A percentile compares a stretch with the other conserved stretches of the same genome.
These are phyloP conservation scores for Misopates orontium DNA, from an alignment of 257 asterid genomes.

Conservation along the genomic window DNA sequence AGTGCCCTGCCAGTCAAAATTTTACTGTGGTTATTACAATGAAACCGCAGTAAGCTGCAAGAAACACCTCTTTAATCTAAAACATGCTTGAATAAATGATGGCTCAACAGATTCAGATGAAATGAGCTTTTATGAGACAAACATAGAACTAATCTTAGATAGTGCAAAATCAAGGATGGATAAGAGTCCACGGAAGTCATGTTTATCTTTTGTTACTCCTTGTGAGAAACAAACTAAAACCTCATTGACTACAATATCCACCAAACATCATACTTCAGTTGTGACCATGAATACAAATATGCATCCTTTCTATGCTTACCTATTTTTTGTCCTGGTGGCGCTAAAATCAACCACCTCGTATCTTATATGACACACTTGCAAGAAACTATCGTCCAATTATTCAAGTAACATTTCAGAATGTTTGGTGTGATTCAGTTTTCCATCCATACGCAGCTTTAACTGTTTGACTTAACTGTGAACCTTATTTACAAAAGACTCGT, in stretches of 20 bases:
- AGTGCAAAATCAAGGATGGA: background rate
- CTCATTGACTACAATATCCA: background rate
- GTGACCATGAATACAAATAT: background rate
- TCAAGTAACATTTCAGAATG: background rate
- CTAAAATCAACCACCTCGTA: background rate
- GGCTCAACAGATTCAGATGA: too few species aligned
- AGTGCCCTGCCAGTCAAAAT: conserved; percentile 64
- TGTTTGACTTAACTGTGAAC: too few species aligned
- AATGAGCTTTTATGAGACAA: background rate
- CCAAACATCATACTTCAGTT: background rate
- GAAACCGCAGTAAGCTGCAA: background rate
- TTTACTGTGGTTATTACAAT: conserved; percentile 19
- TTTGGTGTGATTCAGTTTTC: too few species aligned
- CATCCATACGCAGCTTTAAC: too few species aligned
- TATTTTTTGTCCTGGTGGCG: background rate
- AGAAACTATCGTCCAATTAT: background rate
- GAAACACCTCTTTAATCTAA: background rate
- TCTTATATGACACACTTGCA: background rate
- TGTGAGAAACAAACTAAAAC: background rate
- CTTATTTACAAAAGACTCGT: too few species aligned
- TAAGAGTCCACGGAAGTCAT: background rate
- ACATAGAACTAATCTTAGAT: too few species aligned
- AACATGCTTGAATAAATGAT: background rate
- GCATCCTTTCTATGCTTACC: background rate
- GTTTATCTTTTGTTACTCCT: background rate